These are phyloP conservation scores for Chaetothyriales sp. DNA, from an alignment of 2,329 filamentous ascomycete genomes.

Conservation along the genomic window DNA sequence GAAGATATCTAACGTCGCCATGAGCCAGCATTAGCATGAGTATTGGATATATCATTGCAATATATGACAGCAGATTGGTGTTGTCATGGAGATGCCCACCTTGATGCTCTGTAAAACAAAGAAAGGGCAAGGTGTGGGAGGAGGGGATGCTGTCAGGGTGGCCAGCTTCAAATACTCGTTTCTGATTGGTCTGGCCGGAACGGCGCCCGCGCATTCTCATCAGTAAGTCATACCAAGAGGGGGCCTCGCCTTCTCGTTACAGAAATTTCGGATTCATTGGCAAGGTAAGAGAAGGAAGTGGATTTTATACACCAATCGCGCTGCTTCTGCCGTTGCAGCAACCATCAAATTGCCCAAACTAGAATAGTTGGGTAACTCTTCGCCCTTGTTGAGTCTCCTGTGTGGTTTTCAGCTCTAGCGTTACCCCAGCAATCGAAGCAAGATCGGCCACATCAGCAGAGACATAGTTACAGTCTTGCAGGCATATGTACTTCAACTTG, in stretches of 20 bases:
- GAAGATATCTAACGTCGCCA: background rate
- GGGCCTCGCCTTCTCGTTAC: background rate
- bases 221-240: background rate
- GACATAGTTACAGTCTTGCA: slow-evolving; percentile 6
- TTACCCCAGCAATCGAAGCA: background rate
- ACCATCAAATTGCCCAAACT: background rate
- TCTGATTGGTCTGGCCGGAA: slow-evolving; percentile 12
- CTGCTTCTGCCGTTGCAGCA: no score
- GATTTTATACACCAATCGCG: background rate
- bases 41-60: background rate
- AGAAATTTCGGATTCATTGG: background rate
- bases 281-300: background rate
- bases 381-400: background rate
- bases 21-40: background rate
- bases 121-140: background rate
- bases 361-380: background rate
- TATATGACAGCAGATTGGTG: background rate
- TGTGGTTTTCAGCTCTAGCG: background rate
- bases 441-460: background rate
- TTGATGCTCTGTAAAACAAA: background rate
- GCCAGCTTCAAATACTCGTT: background rate
- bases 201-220: slow-evolving; percentile 1
- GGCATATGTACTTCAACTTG: slow-evolving; percentile 3
- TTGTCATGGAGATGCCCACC: background rate
- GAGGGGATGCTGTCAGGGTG: background rate